phyloP scores from a whole-genome alignment of 805 yeast species.

The Wickerhamomyces tratensis region DNA sequence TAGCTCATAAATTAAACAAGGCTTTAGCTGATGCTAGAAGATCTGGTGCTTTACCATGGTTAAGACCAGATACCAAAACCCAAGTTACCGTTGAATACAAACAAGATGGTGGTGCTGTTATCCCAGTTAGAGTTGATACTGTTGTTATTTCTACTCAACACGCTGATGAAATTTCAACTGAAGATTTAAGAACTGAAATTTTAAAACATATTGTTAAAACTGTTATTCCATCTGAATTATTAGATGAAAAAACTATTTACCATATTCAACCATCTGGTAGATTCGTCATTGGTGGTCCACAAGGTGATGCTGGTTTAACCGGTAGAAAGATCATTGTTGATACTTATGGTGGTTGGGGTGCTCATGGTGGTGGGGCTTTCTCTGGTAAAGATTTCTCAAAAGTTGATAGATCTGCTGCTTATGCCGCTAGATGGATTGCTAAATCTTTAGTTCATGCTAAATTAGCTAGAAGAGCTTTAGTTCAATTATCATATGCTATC shows the following conservation, averaged over 20 bases:
- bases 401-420: conserved; percentile 99
- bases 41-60: conserved; percentile 89
- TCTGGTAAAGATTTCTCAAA: conserved; percentile 99
- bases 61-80: conserved; percentile 99
- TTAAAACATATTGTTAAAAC: conserved; percentile 75
- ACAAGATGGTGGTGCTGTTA: conserved; percentile 89
- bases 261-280: conserved; percentile 99
- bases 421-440: conserved; percentile 99
- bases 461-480: conserved; percentile 93
- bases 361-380: conserved; percentile 99
- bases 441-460: conserved; percentile 94
- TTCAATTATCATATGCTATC: conserved; percentile 98
- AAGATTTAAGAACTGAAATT: conserved; percentile 76
- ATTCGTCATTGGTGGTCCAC: conserved; percentile 99
- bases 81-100: conserved; percentile 97
- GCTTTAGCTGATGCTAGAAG: conserved; percentile 97
- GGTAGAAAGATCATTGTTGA: conserved; percentile 99
- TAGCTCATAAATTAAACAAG: conserved; percentile 93
- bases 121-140: conserved; percentile 95
- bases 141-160: conserved; percentile 97
- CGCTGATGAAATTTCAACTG: conserved; percentile 92
- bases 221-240: conserved; percentile 83
- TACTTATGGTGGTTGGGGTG: conserved; percentile 99
- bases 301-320: conserved; percentile 99
- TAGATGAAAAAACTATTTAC: conserved; percentile 92